Conservation (phyloP, 306 rosid genomes). For the Lagenaria siceraria region DNA sequence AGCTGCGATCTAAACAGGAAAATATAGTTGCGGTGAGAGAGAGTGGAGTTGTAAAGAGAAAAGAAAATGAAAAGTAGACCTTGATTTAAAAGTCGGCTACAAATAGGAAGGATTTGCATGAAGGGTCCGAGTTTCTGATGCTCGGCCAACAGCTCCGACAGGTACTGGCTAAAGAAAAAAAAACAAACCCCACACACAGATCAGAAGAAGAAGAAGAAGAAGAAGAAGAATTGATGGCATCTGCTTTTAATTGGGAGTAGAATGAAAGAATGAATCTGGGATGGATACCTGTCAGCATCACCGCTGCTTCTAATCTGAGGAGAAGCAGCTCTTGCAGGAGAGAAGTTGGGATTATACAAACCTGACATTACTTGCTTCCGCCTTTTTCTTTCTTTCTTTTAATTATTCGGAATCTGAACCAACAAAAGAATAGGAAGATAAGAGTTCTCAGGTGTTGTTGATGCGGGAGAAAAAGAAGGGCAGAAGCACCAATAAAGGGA, state of each 20-base stretch:
- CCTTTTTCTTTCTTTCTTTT: background rate
- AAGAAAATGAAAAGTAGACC: background rate
- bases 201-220: background rate
- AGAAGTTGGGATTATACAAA: constrained; percentile 89
- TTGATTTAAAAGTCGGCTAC: constrained; percentile 81
- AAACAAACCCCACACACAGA: background rate
- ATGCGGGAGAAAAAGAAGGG: constrained; percentile 46
- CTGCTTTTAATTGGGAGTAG: too few relatives aligned
- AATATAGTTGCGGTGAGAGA: constrained; percentile 3
- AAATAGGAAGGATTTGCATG: constrained; percentile 80
- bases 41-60: background rate
- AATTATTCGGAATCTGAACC: constrained; percentile 32
- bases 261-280: background rate
- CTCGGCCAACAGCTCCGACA: constrained; percentile 82
- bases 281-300: constrained; percentile 67
- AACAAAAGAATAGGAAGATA: constrained; percentile 29
- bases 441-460: constrained; percentile 37
- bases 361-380: constrained; percentile 51
- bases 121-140: constrained; percentile 93
- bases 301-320: constrained; percentile 78
- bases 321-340: constrained; percentile 95
- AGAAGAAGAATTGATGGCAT: too few relatives aligned
- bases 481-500: constrained; percentile 42
- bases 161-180: constrained; percentile 47
- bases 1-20: background rate